Conservation (phyloP, 2,329 filamentous ascomycete genomes). For the Sarocladiaceae sp. region DNA sequence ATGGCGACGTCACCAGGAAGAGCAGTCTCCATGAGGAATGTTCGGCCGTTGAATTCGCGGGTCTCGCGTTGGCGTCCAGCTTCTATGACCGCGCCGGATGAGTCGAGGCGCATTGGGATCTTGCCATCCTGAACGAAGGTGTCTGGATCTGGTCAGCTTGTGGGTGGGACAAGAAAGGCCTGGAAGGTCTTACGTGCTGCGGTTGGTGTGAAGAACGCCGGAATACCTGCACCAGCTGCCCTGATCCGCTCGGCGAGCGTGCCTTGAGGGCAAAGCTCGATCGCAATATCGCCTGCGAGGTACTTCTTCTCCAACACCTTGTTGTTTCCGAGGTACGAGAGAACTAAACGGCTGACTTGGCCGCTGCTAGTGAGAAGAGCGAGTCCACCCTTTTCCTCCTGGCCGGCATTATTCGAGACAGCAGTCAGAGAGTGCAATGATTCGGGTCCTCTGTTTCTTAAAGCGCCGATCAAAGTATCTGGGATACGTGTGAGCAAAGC, state of each 20-base stretch:
- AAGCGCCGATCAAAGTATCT: slow-evolving; percentile 69
- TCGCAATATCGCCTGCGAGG: slow-evolving; percentile 65
- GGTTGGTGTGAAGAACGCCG: slow-evolving; percentile 77
- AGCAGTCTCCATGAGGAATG: slow-evolving; percentile 73
- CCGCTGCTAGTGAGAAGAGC: slow-evolving; percentile 64
- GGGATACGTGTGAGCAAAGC: slow-evolving; percentile 12
- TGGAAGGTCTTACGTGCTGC: slow-evolving; percentile 45
- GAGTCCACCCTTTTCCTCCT: slow-evolving; percentile 63
- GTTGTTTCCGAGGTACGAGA: slow-evolving; percentile 75
- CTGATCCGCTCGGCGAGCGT: slow-evolving; percentile 69
- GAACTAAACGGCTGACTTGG: slow-evolving; percentile 67
- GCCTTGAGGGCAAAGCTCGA: slow-evolving; percentile 75
- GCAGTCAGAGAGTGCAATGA: slow-evolving; percentile 65
- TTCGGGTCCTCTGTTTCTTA: slow-evolving; percentile 55
- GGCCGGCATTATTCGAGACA: slow-evolving; percentile 77
- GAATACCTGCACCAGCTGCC: slow-evolving; percentile 71
- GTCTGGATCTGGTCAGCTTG: slow-evolving; percentile 30
- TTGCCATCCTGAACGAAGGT: slow-evolving; percentile 66
- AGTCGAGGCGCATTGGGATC: slow-evolving; percentile 59
- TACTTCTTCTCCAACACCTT: slow-evolving; percentile 74
- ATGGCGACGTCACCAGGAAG: slow-evolving; percentile 75
- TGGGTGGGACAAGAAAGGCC: background rate
- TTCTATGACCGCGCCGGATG: slow-evolving; percentile 57
- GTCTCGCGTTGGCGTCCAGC: slow-evolving; percentile 64
- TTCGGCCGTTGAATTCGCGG: slow-evolving; percentile 68